A percentile compares a stretch with the other conserved stretches of the same genome.
Conservation (phyloP, 768 basidiomycete genomes). For the Mycena crocata region DNA sequence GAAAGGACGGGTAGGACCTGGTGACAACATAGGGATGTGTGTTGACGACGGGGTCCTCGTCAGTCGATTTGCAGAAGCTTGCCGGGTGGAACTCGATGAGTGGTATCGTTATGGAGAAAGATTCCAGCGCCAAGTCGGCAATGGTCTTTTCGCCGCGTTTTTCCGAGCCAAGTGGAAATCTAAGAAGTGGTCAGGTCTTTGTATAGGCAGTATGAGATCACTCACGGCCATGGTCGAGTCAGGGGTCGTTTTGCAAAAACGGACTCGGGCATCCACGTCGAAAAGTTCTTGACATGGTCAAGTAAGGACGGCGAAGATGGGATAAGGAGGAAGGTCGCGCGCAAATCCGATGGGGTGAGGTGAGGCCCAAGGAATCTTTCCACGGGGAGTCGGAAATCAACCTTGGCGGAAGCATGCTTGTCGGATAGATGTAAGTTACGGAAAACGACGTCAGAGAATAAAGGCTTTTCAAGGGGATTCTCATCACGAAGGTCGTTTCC, state of each 20-base stretch:
- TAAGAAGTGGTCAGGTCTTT: too few species aligned
- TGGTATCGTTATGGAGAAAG: constrained; percentile 48
- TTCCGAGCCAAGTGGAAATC: constrained; percentile 40
- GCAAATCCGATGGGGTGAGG: constrained; percentile 47
- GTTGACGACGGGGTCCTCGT: constrained; percentile 33
- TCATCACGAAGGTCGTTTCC: constrained; percentile 17
- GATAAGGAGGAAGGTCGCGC: constrained; percentile 50
- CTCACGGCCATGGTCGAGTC: constrained; percentile 45
- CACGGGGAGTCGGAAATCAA: constrained; percentile 40
- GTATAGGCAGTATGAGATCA: too few species aligned
- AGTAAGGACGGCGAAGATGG: constrained; percentile 46
- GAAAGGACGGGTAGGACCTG: constrained; percentile 36
- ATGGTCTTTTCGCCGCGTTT: constrained; percentile 28
- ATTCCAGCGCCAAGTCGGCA: constrained; percentile 46
- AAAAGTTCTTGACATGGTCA: constrained; percentile 42
- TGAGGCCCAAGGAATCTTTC: constrained; percentile 30
- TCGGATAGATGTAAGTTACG: constrained; percentile 37
- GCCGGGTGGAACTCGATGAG: constrained; percentile 49
- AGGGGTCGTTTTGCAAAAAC: constrained; percentile 37
- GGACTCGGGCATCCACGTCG: constrained; percentile 45
- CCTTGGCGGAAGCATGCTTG: constrained; percentile 32
- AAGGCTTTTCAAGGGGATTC: constrained; percentile 32
- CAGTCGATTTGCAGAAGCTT: constrained; percentile 33
- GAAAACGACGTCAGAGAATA: constrained; percentile 42
- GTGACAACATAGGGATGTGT: constrained; percentile 51